phyloP scores from a whole-genome alignment of 108 stramenopile species.

The Discostella stelligeroides region DNA sequence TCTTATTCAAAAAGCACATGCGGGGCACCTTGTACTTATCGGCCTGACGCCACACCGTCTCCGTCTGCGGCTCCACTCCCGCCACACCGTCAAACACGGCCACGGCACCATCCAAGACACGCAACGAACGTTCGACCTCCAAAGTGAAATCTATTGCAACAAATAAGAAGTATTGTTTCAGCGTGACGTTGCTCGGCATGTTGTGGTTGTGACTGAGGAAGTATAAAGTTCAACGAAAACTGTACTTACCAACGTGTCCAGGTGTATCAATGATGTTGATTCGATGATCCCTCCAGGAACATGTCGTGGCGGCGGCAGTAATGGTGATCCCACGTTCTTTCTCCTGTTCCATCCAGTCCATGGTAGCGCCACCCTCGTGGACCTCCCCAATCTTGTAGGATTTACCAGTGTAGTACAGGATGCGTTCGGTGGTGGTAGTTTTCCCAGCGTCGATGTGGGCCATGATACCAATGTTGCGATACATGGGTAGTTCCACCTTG shows the following conservation, averaged over 20 bases:
- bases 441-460: constrained; percentile 99
- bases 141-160: constrained; percentile 94
- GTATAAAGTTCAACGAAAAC: too few species aligned
- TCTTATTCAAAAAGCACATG: constrained; percentile 99
- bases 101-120: constrained; percentile 98
- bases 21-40: constrained; percentile 97
- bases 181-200: too few species aligned
- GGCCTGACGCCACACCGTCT: constrained; percentile 99
- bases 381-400: constrained; percentile 98
- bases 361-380: constrained; percentile 98
- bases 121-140: constrained; percentile 96
- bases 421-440: constrained; percentile 99
- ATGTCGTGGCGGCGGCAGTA: constrained; percentile 97
- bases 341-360: constrained; percentile 99
- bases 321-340: constrained; percentile 99
- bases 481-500: constrained; percentile 78
- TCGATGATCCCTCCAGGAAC: constrained; percentile 92
- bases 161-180: too few species aligned
- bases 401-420: constrained; percentile 98
- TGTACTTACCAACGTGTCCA: constrained; percentile 95
- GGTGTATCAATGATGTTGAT: constrained; percentile 99
- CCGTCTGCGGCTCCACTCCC: constrained; percentile 98
- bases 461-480: constrained; percentile 99
- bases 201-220: too few species aligned
- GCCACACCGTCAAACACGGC: constrained; percentile 99